Percentiles rank a stretch among this genome's conserved stretches.
These are phyloP conservation scores for Lepidopterella palustris DNA, from an alignment of 495 filamentous ascomycete genomes.

Conservation along the genomic window DNA sequence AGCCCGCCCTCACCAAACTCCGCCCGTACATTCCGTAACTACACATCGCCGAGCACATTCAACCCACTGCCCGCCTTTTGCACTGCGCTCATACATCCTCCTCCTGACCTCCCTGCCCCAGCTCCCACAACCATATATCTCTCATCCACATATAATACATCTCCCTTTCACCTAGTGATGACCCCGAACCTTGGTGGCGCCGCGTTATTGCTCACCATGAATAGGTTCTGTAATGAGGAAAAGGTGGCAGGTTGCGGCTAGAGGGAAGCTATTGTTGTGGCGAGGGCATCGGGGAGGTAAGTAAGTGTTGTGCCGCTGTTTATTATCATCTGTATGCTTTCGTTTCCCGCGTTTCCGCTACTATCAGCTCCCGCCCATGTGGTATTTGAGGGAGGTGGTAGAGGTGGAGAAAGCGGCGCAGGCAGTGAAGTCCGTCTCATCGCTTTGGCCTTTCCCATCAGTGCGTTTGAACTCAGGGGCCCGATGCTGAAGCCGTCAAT, in stretches of 20 bases:
- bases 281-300: conserved; percentile 40
- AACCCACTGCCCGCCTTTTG: conserved; percentile 18
- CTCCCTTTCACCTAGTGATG: conserved; percentile 43
- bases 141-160: conserved; percentile 48
- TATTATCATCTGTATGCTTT: conserved; percentile 32
- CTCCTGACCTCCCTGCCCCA: conserved; percentile 16
- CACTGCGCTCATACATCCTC: conserved; percentile 22
- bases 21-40: conserved; percentile 57
- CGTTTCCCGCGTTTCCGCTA: background rate
- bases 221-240: conserved; percentile 41
- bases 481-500: conserved; percentile 38
- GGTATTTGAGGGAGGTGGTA: background rate
- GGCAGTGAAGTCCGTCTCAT: background rate
- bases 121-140: conserved; percentile 47
- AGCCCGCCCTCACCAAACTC: conserved; percentile 53
- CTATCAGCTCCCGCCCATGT: background rate
- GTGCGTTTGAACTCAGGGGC: background rate
- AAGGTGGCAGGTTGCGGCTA: conserved; percentile 52
- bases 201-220: conserved; percentile 51
- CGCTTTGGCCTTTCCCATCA: background rate
- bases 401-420: background rate
- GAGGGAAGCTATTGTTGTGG: conserved; percentile 44
- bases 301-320: conserved; percentile 43
- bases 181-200: conserved; percentile 49
- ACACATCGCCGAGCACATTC: conserved; percentile 53